phyloP scores from a whole-genome alignment of 1,139 yeast species.

The Pneumocystis oryctolagi region DNA sequence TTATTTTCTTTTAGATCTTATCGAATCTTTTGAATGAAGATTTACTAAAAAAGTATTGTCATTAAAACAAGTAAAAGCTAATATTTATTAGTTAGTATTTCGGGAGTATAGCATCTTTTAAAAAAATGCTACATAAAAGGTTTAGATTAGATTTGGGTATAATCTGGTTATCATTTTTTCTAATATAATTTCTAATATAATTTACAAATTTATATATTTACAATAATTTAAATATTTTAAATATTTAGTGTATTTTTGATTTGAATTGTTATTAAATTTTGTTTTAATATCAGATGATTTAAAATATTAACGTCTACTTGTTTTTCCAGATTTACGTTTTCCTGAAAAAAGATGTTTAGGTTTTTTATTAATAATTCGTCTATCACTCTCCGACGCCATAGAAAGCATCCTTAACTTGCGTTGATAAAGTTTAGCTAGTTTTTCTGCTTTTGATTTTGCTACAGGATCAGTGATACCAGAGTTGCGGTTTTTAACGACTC shows the following conservation, averaged over 20 bases:
- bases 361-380: slow-evolving; percentile 68
- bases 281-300: background rate
- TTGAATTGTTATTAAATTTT: background rate
- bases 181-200: too few species aligned
- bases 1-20: background rate
- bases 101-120: background rate
- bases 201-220: background rate
- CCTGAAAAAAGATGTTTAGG: slow-evolving; percentile 94
- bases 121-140: background rate
- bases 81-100: background rate
- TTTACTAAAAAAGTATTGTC: background rate
- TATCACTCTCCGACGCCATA: slow-evolving; percentile 90
- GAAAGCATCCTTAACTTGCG: slow-evolving; percentile 87
- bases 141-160: background rate
- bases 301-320: slow-evolving; percentile 35
- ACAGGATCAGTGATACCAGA: slow-evolving; percentile 69
- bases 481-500: slow-evolving; percentile 57
- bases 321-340: slow-evolving; percentile 86
- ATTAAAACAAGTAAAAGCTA: background rate
- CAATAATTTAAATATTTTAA: background rate
- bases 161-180: background rate
- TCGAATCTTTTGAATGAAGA: background rate
- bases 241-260: background rate
- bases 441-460: slow-evolving; percentile 71
- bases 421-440: slow-evolving; percentile 77